Evolutionary conservation across 441 rosid species (phyloP), one percentile per base, ranked within the genome.

Genomic region (Populus hybrid): DNA sequence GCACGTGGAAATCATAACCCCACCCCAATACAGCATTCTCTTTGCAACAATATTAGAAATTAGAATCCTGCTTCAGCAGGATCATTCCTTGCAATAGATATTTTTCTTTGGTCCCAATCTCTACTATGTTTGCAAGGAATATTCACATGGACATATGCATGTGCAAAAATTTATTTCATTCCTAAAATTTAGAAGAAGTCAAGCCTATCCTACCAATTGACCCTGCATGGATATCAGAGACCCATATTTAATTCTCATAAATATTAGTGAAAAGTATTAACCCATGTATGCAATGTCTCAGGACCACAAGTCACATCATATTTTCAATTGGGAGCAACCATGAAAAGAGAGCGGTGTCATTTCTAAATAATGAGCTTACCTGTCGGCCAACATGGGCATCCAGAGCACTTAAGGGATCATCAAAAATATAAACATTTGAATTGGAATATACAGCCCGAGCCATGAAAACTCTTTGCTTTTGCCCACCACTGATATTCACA

Each of bases 381-480:
- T 24, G 24, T 24, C 24, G 24, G 24, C 24, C 24, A 24, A 24
- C 24, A 24, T 24, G 24, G 24, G 24, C 24, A 24, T 24, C 24
- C 24, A 24, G 24, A 24, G 24, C 24, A 24, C 24, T 24, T 24
- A 24, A 24, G 24, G 24, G 24, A 24, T 24, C 24, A 87, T 95
- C 99, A 73, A 95, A 91, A 73, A 95, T 87, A 82, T 85, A 93
- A 36, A 95, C 92, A 79, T 95, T 95, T 67, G 99, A 89, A 86
- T 92, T 82, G 77, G 99, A 87, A 83, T 93, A 95, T 70, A 93
- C 90, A 64, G 98, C 99, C 88, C 99, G 88, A 59, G 97, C 99
- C 99, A 95, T 90, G 74, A 98, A 95, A 77, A 95, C 98, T 87
- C 99, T 92, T 85, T 95, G 99, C 87, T 95, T 95, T 85, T 93